Percentiles rank a stretch among this genome's conserved stretches.
Evolutionary conservation across 306 rosid genomes (phyloP).

Genomic region (Glycine latifolia): DNA sequence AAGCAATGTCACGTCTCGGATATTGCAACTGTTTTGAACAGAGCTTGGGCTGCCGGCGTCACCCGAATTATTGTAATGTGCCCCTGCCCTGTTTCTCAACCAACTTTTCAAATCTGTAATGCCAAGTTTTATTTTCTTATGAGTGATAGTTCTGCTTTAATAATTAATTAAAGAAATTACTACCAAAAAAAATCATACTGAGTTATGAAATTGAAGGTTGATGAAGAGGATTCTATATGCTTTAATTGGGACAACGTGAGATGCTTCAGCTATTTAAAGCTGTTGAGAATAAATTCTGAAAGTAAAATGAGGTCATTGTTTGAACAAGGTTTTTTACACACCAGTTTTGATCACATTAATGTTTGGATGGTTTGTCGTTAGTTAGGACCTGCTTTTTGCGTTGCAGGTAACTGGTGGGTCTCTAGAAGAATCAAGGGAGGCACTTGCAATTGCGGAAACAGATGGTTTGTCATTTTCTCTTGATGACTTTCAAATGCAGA

Average conservation of each 20-base stretch:
- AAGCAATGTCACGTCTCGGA: constrained; percentile 86
- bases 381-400: constrained; percentile 28
- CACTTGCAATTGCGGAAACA: constrained; percentile 87
- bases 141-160: neutral
- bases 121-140: neutral
- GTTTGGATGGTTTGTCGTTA: neutral
- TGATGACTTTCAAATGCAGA: constrained; percentile 26
- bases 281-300: neutral
- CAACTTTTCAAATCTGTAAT: constrained; percentile 1
- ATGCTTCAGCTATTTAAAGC: neutral
- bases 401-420: constrained; percentile 95
- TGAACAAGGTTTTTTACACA: neutral
- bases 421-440: constrained; percentile 91
- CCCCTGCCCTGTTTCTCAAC: neutral
- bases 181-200: neutral
- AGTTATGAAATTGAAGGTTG: constrained; percentile 19
- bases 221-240: constrained; percentile 15
- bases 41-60: constrained; percentile 95
- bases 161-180: neutral
- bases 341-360: neutral
- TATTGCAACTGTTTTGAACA: constrained; percentile 74
- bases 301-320: constrained; percentile 10
- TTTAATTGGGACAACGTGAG: neutral
- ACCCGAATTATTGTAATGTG: constrained; percentile 77
- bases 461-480: constrained; percentile 66